Evolutionary conservation across 345 rosid species (phyloP).

Genomic region (Arabidopsis arenosa): DNA sequence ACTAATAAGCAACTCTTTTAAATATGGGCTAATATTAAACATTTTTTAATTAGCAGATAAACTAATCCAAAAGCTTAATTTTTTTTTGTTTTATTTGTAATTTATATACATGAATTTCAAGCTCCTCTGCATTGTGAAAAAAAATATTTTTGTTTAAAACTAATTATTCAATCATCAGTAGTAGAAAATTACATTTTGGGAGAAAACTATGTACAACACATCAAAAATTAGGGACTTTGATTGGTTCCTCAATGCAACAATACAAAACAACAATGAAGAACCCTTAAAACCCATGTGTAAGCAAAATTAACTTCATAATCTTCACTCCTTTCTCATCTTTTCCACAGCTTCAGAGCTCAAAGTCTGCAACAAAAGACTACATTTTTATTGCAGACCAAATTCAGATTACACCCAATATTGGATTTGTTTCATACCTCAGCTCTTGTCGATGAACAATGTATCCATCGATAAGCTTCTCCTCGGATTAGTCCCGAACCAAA

Average conservation of each 20-base stretch:
- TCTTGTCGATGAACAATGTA: conserved; percentile 16
- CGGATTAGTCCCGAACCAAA: not conserved
- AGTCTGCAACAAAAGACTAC: conserved; percentile 36
- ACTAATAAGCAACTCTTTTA: not conserved
- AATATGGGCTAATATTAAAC: not conserved
- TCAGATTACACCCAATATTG: not conserved
- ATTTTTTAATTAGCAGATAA: not conserved
- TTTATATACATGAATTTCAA: not conserved
- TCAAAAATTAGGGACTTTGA: conserved; percentile 9
- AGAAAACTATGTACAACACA: conserved; percentile 5
- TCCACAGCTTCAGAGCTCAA: conserved; percentile 28
- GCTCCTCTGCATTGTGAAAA: not conserved
- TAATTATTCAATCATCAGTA: not conserved
- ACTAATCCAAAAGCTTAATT: conserved; percentile 7
- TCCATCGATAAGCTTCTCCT: conserved; percentile 27
- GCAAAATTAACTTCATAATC: not conserved
- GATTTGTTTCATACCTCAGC: conserved; percentile 34
- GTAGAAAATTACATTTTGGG: conserved; percentile 19
- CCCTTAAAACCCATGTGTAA: conserved; percentile 18
- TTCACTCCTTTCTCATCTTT: conserved; percentile 21
- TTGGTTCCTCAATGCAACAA: conserved; percentile 38
- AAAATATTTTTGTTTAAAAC: not conserved
- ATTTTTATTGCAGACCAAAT: conserved; percentile 12
- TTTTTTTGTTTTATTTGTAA: not conserved
- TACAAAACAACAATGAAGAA: conserved; percentile 37